Conservation (phyloP, 2,329 filamentous ascomycete species). For the Nothophoma quercina region DNA sequence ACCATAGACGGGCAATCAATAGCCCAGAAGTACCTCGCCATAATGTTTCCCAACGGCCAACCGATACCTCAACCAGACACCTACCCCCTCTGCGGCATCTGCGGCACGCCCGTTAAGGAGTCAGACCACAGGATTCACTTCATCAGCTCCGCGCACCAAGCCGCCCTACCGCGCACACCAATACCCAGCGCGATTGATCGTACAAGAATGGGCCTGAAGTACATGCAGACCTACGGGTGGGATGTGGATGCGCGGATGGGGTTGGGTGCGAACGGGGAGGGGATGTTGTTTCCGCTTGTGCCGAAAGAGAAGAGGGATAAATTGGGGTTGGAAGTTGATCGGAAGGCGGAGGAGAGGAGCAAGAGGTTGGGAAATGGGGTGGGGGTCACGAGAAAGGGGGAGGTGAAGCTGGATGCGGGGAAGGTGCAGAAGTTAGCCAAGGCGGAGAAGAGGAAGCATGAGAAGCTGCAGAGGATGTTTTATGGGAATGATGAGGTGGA, state of each 20-base stretch:
- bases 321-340: constrained; percentile 71
- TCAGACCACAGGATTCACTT: constrained; percentile 59
- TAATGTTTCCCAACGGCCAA: constrained; percentile 64
- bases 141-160: constrained; percentile 70
- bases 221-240: constrained; percentile 74
- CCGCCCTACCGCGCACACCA: constrained; percentile 72
- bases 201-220: constrained; percentile 71
- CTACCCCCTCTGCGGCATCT: constrained; percentile 44
- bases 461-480: constrained; percentile 73
- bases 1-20: constrained; percentile 59
- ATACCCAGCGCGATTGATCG: constrained; percentile 77
- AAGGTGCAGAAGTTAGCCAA: constrained; percentile 68
- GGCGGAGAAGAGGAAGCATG: constrained; percentile 68
- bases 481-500: constrained; percentile 79
- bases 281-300: constrained; percentile 79
- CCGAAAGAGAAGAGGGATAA: constrained; percentile 75
- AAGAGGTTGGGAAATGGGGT: constrained; percentile 29
- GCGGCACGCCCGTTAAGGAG: constrained; percentile 45
- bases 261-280: constrained; percentile 72
- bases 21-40: constrained; percentile 70
- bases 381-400: constrained; percentile 46
- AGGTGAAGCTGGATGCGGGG: constrained; percentile 68
- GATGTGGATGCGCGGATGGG: constrained; percentile 76
- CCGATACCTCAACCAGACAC: constrained; percentile 29
- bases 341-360: constrained; percentile 51